Percentiles rank a stretch among this genome's conserved stretches.
These are phyloP conservation scores for Tardiomyces depauwii DNA, from an alignment of 1,139 yeast species.

Conservation along the genomic window DNA sequence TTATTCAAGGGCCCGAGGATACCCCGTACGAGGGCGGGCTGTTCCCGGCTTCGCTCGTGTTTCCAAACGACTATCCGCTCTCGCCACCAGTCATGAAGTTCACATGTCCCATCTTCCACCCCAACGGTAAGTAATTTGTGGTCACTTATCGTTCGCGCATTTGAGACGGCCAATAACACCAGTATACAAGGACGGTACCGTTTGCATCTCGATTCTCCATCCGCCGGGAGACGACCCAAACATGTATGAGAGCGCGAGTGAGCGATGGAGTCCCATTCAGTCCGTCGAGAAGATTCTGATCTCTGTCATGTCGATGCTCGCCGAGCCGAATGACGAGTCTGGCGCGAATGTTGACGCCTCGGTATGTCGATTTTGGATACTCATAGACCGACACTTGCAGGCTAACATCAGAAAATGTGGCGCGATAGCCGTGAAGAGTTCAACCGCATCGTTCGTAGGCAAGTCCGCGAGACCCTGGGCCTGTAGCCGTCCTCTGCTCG, in stretches of 20 bases:
- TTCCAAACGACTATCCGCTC: constrained; percentile 84
- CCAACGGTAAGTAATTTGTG: constrained; percentile 37
- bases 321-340: constrained; percentile 93
- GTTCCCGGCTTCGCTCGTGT: constrained; percentile 70
- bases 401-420: constrained; percentile 50
- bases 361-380: constrained; percentile 17
- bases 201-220: constrained; percentile 88
- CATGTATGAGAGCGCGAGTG: constrained; percentile 90
- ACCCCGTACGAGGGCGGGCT: constrained; percentile 93
- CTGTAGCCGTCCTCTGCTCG: too few relatives aligned
- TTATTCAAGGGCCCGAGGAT: constrained; percentile 85
- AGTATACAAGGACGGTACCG: constrained; percentile 85
- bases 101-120: constrained; percentile 80
- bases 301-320: constrained; percentile 91
- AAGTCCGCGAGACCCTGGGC: constrained; percentile 59
- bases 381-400: neutral
- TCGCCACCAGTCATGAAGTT: constrained; percentile 82
- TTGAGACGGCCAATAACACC: constrained; percentile 1
- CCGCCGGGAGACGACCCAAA: constrained; percentile 97
- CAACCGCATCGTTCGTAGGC: constrained; percentile 49
- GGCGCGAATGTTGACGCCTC: constrained; percentile 98
- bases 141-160: neutral
- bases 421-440: constrained; percentile 67
- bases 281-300: constrained; percentile 88
- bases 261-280: constrained; percentile 97